These are phyloP conservation scores for Russula griseocarnosa DNA, from an alignment of 768 basidiomycete genomes.

Conservation along the genomic window DNA sequence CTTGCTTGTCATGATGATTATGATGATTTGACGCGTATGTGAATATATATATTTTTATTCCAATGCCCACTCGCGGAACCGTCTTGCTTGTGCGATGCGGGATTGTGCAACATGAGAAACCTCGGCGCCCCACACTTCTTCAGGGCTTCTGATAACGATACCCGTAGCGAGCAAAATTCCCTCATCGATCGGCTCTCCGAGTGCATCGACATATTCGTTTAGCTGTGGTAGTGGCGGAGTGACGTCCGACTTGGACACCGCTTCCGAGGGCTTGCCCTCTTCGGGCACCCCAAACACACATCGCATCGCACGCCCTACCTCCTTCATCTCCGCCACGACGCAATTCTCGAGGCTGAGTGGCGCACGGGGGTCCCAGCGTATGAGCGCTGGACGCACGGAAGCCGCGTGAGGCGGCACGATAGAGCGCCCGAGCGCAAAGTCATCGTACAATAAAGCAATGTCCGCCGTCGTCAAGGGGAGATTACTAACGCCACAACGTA, in stretches of 20 bases:
- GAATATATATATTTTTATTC: neutral
- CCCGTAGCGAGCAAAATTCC: neutral
- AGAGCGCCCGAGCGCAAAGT: slow-evolving; percentile 75
- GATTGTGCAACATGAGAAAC: slow-evolving; percentile 3
- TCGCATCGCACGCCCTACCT: slow-evolving; percentile 63
- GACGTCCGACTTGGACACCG: slow-evolving; percentile 9
- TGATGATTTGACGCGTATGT: neutral
- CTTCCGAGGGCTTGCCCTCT: neutral
- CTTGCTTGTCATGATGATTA: neutral
- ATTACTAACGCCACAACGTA: slow-evolving; percentile 43
- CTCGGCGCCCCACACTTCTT: slow-evolving; percentile 25
- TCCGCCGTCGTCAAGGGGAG: slow-evolving; percentile 82
- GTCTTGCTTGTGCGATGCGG: slow-evolving; percentile 15
- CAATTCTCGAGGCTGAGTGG: slow-evolving; percentile 76
- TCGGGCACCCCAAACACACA: slow-evolving; percentile 36
- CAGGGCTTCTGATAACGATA: slow-evolving; percentile 8
- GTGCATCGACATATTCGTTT: slow-evolving; percentile 27
- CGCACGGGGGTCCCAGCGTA: slow-evolving; percentile 71
- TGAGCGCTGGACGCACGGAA: slow-evolving; percentile 65
- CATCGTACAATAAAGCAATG: slow-evolving; percentile 79
- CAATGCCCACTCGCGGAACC: slow-evolving; percentile 20
- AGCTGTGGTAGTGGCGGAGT: neutral
- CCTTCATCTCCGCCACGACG: slow-evolving; percentile 74
- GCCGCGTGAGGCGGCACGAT: slow-evolving; percentile 74
- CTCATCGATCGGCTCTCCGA: slow-evolving; percentile 31